Conservation (phyloP, 1,284 basidiomycete genomes). For the Melanopsichium pennsylvanicum region DNA sequence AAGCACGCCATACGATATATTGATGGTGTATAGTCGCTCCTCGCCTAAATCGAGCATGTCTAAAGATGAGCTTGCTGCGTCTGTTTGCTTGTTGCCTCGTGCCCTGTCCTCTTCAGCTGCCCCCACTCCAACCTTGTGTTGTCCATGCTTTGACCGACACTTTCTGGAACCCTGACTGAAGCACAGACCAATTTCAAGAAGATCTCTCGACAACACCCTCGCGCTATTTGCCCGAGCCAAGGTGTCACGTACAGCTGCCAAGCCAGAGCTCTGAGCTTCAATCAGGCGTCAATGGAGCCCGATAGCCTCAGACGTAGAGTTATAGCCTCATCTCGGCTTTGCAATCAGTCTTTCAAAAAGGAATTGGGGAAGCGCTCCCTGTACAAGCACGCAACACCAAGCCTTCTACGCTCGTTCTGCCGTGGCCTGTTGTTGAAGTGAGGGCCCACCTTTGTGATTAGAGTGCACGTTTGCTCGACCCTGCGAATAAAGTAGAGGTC, state of each 20-base stretch:
- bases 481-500: too few relatives aligned
- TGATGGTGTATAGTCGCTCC: conserved; percentile 22
- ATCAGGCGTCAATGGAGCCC: too few relatives aligned
- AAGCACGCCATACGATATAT: conserved; percentile 27
- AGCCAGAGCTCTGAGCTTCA: background rate
- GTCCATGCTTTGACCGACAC: background rate
- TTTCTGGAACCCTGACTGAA: conserved; percentile 20
- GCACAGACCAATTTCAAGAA: conserved; percentile 44
- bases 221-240: conserved; percentile 20
- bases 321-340: conserved; percentile 15
- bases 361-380: too few relatives aligned
- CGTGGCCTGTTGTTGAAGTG: too few relatives aligned
- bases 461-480: too few relatives aligned
- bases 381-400: too few relatives aligned
- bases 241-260: background rate
- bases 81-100: background rate
- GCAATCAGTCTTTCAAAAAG: background rate
- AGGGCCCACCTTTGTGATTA: too few relatives aligned
- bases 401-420: too few relatives aligned
- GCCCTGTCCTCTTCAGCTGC: conserved; percentile 4
- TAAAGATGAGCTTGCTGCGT: conserved; percentile 5
- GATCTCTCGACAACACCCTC: conserved; percentile 18
- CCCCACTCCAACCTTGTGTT: conserved; percentile 5
- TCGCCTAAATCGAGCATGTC: background rate
- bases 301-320: too few relatives aligned